Evolutionary conservation across 164 flowering plant genomes (phyloP).

Genomic region (Magnolia kwangsiensis): DNA sequence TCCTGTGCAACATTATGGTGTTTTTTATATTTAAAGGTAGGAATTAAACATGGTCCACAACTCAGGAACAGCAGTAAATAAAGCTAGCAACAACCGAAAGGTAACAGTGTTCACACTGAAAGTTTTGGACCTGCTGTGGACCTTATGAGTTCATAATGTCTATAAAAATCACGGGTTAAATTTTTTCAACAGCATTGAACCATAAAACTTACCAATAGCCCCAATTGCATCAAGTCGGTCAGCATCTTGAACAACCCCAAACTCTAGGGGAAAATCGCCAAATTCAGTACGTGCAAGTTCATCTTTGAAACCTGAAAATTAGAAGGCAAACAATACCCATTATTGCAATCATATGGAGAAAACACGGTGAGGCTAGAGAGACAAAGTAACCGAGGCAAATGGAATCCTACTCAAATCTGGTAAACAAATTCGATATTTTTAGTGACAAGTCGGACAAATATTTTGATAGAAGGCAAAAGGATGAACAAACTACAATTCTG

Average conservation of each 20-base stretch:
- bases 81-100: neutral
- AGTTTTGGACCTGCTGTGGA: neutral
- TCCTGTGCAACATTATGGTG: neutral
- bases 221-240: constrained; percentile 97
- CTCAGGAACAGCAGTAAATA: neutral
- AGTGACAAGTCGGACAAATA: neutral
- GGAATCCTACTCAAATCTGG: neutral
- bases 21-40: neutral
- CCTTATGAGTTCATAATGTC: neutral
- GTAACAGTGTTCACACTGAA: neutral
- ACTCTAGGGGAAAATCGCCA: neutral
- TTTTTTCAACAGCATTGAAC: too few species aligned
- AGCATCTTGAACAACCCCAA: constrained; percentile 83
- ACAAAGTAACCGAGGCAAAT: neutral
- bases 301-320: constrained; percentile 4
- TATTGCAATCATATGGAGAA: neutral
- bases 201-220: constrained; percentile 61
- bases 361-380: neutral
- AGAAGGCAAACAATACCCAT: neutral
- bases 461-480: neutral
- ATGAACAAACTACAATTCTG: neutral
- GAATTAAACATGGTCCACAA: neutral
- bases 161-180: too few species aligned
- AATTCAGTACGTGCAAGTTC: neutral
- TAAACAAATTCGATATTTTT: neutral